phyloP scores from a whole-genome alignment of 257 asterid genomes.

The Phtheirospermum japonicum region DNA sequence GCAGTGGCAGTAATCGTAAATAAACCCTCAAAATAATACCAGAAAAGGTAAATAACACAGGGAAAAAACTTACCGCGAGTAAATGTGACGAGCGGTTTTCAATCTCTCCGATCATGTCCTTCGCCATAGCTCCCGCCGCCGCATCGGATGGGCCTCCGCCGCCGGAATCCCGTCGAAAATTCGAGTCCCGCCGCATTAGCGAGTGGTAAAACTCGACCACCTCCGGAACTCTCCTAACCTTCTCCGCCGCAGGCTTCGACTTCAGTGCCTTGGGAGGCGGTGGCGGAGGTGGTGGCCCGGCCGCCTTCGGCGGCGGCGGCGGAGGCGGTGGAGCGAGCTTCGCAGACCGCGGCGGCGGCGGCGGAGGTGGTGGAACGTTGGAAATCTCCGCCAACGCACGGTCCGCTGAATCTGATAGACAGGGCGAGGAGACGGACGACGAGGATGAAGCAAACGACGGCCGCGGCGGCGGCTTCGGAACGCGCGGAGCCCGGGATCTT shows the following conservation, averaged over 20 bases:
- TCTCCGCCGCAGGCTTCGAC: slow-evolving; percentile 37
- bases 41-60: no score
- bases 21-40: slow-evolving; percentile 5
- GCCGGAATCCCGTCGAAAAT: slow-evolving; percentile 61
- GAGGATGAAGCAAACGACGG: slow-evolving; percentile 44
- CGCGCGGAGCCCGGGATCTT: slow-evolving; percentile 65
- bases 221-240: slow-evolving; percentile 83
- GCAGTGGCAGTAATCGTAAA: slow-evolving; percentile 39
- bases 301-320: slow-evolving; percentile 35
- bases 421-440: slow-evolving; percentile 48
- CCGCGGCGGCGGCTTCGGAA: slow-evolving; percentile 90
- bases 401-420: slow-evolving; percentile 59
- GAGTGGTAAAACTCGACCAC: slow-evolving; percentile 96
- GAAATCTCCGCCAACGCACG: slow-evolving; percentile 71
- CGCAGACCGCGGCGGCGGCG: slow-evolving; percentile 30
- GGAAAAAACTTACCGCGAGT: slow-evolving; percentile 69
- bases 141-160: slow-evolving; percentile 42
- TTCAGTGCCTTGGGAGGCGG: slow-evolving; percentile 53
- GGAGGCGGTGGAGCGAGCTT: slow-evolving; percentile 37
- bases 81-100: slow-evolving; percentile 96
- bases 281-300: slow-evolving; percentile 58
- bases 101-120: slow-evolving; percentile 98
- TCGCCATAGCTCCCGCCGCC: slow-evolving; percentile 55
- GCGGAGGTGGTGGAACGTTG: slow-evolving; percentile 47
- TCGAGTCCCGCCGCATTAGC: slow-evolving; percentile 79